Conservation (phyloP, 768 basidiomycete genomes). For the Tephrocybe sp. region DNA sequence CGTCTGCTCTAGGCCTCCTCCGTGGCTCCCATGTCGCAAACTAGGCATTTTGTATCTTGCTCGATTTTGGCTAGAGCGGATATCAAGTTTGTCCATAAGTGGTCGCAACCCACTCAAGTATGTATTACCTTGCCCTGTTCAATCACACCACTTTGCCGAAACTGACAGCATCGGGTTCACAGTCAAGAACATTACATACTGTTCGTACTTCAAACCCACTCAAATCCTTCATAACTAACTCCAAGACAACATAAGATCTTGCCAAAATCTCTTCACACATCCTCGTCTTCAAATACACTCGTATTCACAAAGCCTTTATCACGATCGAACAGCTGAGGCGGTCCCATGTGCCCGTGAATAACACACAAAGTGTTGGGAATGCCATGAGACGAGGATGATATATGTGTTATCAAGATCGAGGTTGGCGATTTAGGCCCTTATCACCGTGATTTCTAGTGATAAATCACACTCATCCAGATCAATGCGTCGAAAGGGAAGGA, state of each 20-base stretch:
- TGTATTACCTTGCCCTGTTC: constrained; percentile 34
- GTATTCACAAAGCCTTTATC: constrained; percentile 69
- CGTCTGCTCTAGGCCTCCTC: no score
- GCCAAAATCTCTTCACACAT: constrained; percentile 91
- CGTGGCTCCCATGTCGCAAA: no score
- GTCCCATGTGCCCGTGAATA: constrained; percentile 67
- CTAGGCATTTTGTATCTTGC: no score
- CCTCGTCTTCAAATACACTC: constrained; percentile 77
- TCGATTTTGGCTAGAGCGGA: no score
- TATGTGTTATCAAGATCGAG: constrained; percentile 62
- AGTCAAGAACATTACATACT: constrained; percentile 74
- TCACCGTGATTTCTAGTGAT: neutral
- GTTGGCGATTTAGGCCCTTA: constrained; percentile 26
- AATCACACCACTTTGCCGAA: neutral
- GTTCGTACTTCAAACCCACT: no score
- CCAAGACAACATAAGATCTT: constrained; percentile 59
- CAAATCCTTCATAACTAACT: no score
- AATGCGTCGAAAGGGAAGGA: constrained; percentile 42
- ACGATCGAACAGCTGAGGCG: constrained; percentile 82
- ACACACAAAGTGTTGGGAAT: constrained; percentile 31
- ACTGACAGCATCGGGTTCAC: neutral
- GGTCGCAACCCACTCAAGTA: constrained; percentile 91
- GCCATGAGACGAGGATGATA: constrained; percentile 89
- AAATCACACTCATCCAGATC: neutral
- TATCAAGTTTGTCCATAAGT: no score